Percentiles rank a stretch among this genome's conserved stretches.
Conservation (phyloP, 2,329 filamentous ascomycete species). For the Xylaria digitata region DNA sequence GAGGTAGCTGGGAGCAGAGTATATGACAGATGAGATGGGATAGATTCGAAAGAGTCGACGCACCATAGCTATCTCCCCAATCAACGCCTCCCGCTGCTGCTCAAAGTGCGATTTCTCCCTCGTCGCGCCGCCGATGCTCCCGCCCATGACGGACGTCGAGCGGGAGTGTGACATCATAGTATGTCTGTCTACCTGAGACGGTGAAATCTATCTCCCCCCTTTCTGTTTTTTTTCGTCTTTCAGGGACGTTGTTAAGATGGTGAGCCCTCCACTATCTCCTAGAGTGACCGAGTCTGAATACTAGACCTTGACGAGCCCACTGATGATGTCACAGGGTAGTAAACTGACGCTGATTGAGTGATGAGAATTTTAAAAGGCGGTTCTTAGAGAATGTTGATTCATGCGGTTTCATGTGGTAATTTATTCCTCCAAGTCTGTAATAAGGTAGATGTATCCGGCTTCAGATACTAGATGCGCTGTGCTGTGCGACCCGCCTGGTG, state of each 20-base stretch:
- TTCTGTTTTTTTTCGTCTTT: neutral
- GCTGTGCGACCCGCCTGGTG: neutral
- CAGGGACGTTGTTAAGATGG: neutral
- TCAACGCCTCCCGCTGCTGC: constrained; percentile 76
- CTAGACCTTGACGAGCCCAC: too few species aligned
- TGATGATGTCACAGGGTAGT: too few species aligned
- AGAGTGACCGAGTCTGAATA: too few species aligned
- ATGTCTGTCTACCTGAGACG: too few species aligned
- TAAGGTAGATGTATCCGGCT: neutral
- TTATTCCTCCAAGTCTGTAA: too few species aligned
- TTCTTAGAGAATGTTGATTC: neutral
- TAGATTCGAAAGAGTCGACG: constrained; percentile 29
- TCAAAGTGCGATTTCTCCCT: constrained; percentile 76
- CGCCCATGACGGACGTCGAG: constrained; percentile 41
- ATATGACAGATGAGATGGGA: too few species aligned
- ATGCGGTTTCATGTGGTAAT: too few species aligned
- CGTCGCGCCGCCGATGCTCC: constrained; percentile 38
- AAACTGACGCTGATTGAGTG: too few species aligned
- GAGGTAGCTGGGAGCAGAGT: neutral
- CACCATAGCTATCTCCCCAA: constrained; percentile 79
- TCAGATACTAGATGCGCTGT: neutral
- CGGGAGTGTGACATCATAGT: constrained; percentile 40
- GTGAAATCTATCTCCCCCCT: neutral
- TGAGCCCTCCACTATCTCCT: neutral
- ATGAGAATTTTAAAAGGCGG: neutral